phyloP scores from a whole-genome alignment of 495 filamentous ascomycete species.

The Neurospora tetrasperma region DNA sequence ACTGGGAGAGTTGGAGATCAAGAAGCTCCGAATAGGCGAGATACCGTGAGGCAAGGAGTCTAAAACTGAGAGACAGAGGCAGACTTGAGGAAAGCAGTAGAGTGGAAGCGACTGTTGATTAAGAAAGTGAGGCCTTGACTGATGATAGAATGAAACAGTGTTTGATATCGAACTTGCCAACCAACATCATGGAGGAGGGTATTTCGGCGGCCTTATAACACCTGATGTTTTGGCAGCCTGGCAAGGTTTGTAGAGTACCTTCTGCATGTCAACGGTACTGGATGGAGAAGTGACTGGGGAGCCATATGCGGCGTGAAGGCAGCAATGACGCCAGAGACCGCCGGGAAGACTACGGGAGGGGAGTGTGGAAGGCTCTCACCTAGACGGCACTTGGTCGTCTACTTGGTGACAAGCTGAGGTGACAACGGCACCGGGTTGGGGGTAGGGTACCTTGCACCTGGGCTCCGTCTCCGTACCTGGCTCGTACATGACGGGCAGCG shows the following conservation, averaged over 20 bases:
- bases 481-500: not conserved
- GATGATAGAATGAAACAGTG: not conserved
- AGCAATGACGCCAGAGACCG: not conserved
- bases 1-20: not conserved
- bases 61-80: not conserved
- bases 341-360: not conserved
- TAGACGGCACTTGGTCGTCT: not conserved
- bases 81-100: not conserved
- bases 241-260: not conserved
- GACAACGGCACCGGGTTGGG: not conserved
- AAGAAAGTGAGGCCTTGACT: not conserved
- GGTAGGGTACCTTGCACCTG: not conserved
- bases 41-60: not conserved
- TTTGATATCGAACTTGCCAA: not conserved
- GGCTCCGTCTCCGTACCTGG: not conserved
- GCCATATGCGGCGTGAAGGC: not conserved
- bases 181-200: not conserved
- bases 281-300: not conserved
- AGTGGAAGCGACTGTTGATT: not conserved
- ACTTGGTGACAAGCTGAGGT: not conserved
- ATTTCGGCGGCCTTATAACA: not conserved
- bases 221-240: not conserved
- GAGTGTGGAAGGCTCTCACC: not conserved
- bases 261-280: not conserved
- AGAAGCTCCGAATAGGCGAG: not conserved